Evolutionary conservation across 2,329 filamentous ascomycete species (phyloP).

Genomic region (Botrytis porri): DNA sequence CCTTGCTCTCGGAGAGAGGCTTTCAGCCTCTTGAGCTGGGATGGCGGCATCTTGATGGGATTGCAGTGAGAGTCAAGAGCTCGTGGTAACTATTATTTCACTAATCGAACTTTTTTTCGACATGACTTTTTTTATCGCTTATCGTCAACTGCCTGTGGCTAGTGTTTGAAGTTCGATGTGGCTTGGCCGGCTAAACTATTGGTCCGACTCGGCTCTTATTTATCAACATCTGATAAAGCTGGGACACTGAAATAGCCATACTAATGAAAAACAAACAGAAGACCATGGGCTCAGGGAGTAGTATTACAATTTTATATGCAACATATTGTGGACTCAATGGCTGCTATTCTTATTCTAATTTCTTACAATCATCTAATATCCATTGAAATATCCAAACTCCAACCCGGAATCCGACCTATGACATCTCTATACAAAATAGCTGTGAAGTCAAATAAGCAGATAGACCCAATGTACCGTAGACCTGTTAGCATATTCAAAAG

Average conservation of each 20-base stretch:
- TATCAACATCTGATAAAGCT: background rate
- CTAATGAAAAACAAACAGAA: background rate
- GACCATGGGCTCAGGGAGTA: background rate
- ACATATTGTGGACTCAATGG: background rate
- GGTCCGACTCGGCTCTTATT: background rate
- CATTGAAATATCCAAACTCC: background rate
- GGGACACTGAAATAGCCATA: background rate
- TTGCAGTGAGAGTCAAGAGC: background rate
- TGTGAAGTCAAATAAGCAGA: background rate
- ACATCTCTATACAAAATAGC: background rate
- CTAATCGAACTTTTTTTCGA: slow-evolving; percentile 2
- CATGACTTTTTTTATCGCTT: slow-evolving; percentile 13
- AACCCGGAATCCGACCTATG: background rate
- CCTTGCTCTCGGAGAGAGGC: slow-evolving; percentile 85
- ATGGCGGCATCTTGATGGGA: slow-evolving; percentile 71
- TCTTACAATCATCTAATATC: background rate
- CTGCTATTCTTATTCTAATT: accelerated
- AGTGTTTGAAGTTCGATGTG: background rate
- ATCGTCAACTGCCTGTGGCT: slow-evolving; percentile 11
- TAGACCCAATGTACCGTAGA: background rate
- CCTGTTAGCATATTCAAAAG: background rate
- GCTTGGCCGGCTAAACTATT: background rate
- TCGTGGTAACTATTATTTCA: slow-evolving; percentile 2
- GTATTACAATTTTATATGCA: background rate
- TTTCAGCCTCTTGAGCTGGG: slow-evolving; percentile 94